Conservation (phyloP, 2,329 filamentous ascomycete genomes). For the Aureobasidium namibiae region DNA sequence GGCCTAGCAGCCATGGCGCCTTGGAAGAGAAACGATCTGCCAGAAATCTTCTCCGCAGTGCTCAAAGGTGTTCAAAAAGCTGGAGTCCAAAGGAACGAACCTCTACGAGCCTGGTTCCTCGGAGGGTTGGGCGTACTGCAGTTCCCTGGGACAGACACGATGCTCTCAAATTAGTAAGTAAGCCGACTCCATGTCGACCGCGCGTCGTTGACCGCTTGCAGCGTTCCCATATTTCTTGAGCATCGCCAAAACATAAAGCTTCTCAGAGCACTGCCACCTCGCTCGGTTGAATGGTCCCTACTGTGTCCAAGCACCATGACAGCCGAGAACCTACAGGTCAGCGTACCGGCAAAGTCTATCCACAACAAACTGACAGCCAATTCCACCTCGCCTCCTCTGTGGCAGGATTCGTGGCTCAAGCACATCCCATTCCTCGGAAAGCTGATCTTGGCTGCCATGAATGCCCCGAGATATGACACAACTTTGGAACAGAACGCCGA, state of each 20-base stretch:
- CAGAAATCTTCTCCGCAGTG: constrained; percentile 31
- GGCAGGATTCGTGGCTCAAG: constrained; percentile 27
- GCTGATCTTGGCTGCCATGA: constrained; percentile 22
- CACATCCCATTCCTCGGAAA: constrained; percentile 28
- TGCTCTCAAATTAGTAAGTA: constrained; percentile 29
- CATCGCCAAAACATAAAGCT: constrained; percentile 27
- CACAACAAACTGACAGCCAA: constrained; percentile 23
- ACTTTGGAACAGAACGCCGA: constrained; percentile 36
- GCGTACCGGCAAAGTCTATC: constrained; percentile 22
- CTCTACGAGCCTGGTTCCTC: constrained; percentile 33
- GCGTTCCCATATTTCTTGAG: constrained; percentile 29
- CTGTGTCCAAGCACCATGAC: constrained; percentile 31
- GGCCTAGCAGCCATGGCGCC: constrained; percentile 31
- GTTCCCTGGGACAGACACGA: constrained; percentile 27
- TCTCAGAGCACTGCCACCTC: constrained; percentile 23
- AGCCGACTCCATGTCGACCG: background rate
- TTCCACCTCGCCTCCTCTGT: constrained; percentile 26
- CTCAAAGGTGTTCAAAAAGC: constrained; percentile 28
- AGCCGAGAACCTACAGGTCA: constrained; percentile 25
- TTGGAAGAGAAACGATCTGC: constrained; percentile 30
- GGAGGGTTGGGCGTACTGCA: constrained; percentile 29
- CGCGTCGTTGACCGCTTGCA: constrained; percentile 8
- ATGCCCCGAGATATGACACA: constrained; percentile 27
- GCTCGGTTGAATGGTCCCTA: constrained; percentile 32
- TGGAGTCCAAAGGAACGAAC: constrained; percentile 24